A percentile compares a stretch with the other conserved stretches of the same genome.
Conservation (phyloP, 139 green algal species). For the Desmodesmus armatus region DNA sequence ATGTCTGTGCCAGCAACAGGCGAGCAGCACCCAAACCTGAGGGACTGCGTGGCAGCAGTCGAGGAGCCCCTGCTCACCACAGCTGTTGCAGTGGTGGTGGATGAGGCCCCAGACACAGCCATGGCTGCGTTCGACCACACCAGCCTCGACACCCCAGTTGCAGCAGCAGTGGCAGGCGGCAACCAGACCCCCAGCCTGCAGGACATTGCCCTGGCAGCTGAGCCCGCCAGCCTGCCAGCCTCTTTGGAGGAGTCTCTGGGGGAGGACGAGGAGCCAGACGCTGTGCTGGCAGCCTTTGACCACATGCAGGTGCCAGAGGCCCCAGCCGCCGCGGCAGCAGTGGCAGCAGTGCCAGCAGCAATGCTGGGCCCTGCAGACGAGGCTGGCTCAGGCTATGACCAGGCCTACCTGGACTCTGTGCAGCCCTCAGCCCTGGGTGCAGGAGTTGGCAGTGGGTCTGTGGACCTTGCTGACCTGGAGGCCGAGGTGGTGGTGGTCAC, state of each 20-base stretch:
- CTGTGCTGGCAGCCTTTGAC: constrained; percentile 11
- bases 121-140: not conserved
- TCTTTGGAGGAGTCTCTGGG: not conserved
- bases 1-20: not conserved
- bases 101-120: not conserved
- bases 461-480: not conserved
- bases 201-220: constrained; percentile 8
- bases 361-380: not conserved
- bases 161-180: not conserved
- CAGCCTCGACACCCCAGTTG: not conserved
- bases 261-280: constrained; percentile 14
- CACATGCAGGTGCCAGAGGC: not conserved
- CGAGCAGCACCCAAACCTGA: not conserved
- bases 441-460: not conserved
- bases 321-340: not conserved
- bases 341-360: not conserved
- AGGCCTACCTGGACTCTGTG: not conserved
- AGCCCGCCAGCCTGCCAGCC: not conserved
- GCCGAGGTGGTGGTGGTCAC: not conserved
- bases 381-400: not conserved
- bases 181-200: not conserved
- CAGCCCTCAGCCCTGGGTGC: not conserved
- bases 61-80: not conserved
- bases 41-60: not conserved
- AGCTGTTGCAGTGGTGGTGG: not conserved